These are phyloP conservation scores for Nepenthes alata DNA, from an alignment of 179 eudicot species.

Conservation along the genomic window DNA sequence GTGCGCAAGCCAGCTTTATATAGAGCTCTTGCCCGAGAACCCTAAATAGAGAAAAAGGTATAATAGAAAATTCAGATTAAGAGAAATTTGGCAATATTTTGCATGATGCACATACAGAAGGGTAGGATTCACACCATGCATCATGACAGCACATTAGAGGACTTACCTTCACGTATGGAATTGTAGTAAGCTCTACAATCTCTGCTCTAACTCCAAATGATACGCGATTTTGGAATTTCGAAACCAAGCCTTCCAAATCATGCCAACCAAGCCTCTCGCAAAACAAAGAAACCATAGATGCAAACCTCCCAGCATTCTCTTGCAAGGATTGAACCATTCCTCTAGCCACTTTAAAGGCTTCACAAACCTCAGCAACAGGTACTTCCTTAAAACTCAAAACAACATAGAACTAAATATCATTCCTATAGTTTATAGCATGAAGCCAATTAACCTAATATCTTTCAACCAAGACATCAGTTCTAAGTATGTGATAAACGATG, in stretches of 20 bases:
- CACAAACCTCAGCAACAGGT: conserved; percentile 84
- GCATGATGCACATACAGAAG: neutral
- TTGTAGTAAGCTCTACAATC: conserved; percentile 89
- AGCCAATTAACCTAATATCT: neutral
- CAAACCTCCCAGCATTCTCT: conserved; percentile 99
- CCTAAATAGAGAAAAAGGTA: conserved; percentile 29
- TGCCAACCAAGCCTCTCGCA: conserved; percentile 99
- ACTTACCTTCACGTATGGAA: conserved; percentile 81
- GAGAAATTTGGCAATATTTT: conserved; percentile 8
- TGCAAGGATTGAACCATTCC: conserved; percentile 98
- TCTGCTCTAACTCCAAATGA: conserved; percentile 99
- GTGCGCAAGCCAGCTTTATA: conserved; percentile 93
- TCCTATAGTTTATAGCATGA: conserved; percentile 1
- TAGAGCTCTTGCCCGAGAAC: conserved; percentile 94
- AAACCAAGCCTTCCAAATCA: conserved; percentile 86
- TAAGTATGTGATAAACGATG: neutral
- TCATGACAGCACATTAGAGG: neutral
- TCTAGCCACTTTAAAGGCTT: conserved; percentile 90
- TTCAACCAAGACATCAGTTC: neutral
- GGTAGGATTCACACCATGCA: neutral
- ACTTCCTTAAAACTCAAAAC: conserved; percentile 45
- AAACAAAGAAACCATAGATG: conserved; percentile 93
- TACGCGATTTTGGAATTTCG: conserved; percentile 90
- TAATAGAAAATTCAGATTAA: conserved; percentile 3
- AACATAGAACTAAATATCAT: conserved; percentile 8